Conservation (phyloP, 768 basidiomycete species). For the Suillus placidus region DNA sequence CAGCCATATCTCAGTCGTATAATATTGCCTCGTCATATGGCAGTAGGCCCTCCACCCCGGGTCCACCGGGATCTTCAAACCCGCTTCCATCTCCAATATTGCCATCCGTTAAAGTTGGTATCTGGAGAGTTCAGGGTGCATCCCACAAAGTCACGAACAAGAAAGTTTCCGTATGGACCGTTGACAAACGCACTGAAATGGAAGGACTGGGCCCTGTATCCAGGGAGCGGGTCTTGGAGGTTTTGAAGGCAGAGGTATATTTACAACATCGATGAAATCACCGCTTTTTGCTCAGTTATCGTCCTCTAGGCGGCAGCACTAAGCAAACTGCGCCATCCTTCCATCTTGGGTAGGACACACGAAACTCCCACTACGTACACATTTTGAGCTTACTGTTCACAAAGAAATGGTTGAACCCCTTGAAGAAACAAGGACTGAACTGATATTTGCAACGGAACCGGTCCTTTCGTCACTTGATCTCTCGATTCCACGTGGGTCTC, state of each 20-base stretch:
- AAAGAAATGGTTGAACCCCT: slow-evolving; percentile 97
- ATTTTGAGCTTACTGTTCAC: slow-evolving; percentile 13
- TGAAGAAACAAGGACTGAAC: slow-evolving; percentile 87
- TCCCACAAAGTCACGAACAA: slow-evolving; percentile 89
- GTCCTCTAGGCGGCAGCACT: slow-evolving; percentile 75
- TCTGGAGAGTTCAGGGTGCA: slow-evolving; percentile 89
- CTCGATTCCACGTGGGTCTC: slow-evolving; percentile 68
- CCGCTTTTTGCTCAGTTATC: slow-evolving; percentile 1
- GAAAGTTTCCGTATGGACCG: slow-evolving; percentile 89
- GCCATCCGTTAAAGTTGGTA: slow-evolving; percentile 69
- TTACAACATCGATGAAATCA: slow-evolving; percentile 15
- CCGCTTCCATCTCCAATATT: slow-evolving; percentile 45
- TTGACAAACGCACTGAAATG: slow-evolving; percentile 83
- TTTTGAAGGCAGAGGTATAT: slow-evolving; percentile 86
- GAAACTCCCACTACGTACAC: slow-evolving; percentile 8
- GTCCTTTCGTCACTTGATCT: slow-evolving; percentile 80
- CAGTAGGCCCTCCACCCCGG: slow-evolving; percentile 42
- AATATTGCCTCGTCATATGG: slow-evolving; percentile 51
- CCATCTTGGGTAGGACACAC: slow-evolving; percentile 69
- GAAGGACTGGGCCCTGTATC: slow-evolving; percentile 66
- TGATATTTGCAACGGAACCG: slow-evolving; percentile 93
- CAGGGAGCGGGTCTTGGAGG: slow-evolving; percentile 77
- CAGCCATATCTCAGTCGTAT: slow-evolving; percentile 81
- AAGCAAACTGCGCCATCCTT: slow-evolving; percentile 87
- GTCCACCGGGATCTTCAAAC: slow-evolving; percentile 34